Percentiles rank a stretch among this genome's conserved stretches.
phyloP scores from a whole-genome alignment of 371 early-diverging fungal genomes.

The Mucor circinelloides region DNA sequence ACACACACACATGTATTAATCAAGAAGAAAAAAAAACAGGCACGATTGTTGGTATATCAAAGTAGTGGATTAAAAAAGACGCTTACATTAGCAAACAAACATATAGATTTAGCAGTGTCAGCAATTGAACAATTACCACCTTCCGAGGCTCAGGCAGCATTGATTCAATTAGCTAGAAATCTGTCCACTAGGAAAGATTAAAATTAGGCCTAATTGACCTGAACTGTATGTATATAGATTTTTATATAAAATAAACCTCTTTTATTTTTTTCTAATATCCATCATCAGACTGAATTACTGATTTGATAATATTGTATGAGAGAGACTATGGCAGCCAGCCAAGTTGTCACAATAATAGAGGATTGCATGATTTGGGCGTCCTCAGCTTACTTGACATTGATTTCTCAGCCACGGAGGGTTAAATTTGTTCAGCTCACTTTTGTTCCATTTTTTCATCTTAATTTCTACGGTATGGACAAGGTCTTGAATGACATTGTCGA shows the following conservation, averaged over 20 bases:
- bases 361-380: background rate
- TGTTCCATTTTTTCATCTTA: background rate
- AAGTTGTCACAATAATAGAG: too few species aligned
- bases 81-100: conserved; percentile 52
- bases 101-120: conserved; percentile 61
- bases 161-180: conserved; percentile 63
- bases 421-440: background rate
- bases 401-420: background rate
- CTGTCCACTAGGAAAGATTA: conserved; percentile 39
- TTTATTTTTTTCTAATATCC: background rate
- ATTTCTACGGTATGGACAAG: background rate
- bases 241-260: background rate
- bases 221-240: conserved; percentile 2
- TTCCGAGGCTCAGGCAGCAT: conserved; percentile 68
- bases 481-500: conserved; percentile 4
- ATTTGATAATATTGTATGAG: background rate
- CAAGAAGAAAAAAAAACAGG: conserved; percentile 31
- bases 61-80: conserved; percentile 73
- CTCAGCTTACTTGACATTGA: background rate
- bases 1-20: background rate
- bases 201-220: background rate
- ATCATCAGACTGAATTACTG: background rate
- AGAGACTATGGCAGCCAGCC: background rate
- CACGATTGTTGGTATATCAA: conserved; percentile 70
- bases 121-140: conserved; percentile 64